Evolutionary conservation across 176 grass and related monocot species (phyloP).

Genomic region (Puya raimondii): DNA sequence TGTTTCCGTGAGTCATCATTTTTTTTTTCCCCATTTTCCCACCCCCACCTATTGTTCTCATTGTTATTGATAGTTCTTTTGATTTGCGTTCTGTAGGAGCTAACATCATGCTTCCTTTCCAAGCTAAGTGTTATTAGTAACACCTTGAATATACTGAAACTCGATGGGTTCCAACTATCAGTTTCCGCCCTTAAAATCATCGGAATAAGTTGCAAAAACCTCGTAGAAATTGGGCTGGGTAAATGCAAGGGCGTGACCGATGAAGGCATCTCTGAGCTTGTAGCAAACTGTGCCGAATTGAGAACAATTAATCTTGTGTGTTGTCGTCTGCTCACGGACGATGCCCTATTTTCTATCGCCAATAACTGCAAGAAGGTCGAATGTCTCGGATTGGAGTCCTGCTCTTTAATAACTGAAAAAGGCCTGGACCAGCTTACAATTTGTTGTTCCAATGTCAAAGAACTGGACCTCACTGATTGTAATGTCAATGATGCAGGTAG

Average conservation of each 20-base stretch:
- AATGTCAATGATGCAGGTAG: conserved; percentile 62
- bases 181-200: conserved; percentile 47
- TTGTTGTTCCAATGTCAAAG: conserved; percentile 68
- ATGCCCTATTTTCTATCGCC: conserved; percentile 62
- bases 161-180: conserved; percentile 66
- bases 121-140: conserved; percentile 53
- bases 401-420: conserved; percentile 72
- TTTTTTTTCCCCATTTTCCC: neutral
- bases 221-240: conserved; percentile 79
- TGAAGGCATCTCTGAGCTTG: conserved; percentile 69
- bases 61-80: neutral
- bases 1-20: conserved; percentile 25
- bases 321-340: conserved; percentile 48
- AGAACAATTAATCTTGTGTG: conserved; percentile 79
- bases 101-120: conserved; percentile 48
- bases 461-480: conserved; percentile 93
- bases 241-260: conserved; percentile 80
- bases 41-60: neutral
- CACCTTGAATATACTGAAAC: conserved; percentile 65
- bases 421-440: conserved; percentile 48
- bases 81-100: conserved; percentile 47
- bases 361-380: conserved; percentile 71
- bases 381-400: conserved; percentile 66
- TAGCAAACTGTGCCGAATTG: conserved; percentile 45
- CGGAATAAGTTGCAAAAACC: conserved; percentile 53